These are phyloP conservation scores for Aspergillus ochraceoroseus DNA, from an alignment of 2,329 filamentous ascomycete genomes.

Conservation along the genomic window DNA sequence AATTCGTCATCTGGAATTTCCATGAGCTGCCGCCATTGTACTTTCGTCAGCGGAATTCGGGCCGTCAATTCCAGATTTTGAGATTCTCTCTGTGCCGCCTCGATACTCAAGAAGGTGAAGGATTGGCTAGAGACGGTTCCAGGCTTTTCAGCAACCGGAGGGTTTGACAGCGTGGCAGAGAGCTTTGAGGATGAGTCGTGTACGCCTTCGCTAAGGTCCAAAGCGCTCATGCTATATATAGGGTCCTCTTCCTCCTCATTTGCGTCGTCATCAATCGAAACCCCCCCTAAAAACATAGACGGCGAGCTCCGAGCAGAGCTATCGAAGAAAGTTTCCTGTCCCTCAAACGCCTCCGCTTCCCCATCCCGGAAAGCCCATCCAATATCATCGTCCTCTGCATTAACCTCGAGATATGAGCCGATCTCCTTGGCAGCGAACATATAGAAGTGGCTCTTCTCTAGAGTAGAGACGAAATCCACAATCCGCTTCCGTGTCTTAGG, in stretches of 20 bases:
- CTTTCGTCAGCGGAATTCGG: constrained; percentile 68
- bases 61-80: constrained; percentile 65
- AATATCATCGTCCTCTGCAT: constrained; percentile 82
- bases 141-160: constrained; percentile 38
- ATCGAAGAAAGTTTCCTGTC: constrained; percentile 40
- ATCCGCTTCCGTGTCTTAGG: constrained; percentile 66
- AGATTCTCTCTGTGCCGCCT: constrained; percentile 77
- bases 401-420: constrained; percentile 66
- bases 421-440: constrained; percentile 82
- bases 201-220: constrained; percentile 39
- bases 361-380: constrained; percentile 85
- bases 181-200: constrained; percentile 37
- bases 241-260: constrained; percentile 36
- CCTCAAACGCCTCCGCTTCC: constrained; percentile 46
- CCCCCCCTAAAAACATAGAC: constrained; percentile 29
- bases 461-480: constrained; percentile 66
- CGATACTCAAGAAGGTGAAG: constrained; percentile 44
- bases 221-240: constrained; percentile 37
- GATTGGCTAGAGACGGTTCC: constrained; percentile 42
- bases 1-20: constrained; percentile 77
- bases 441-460: constrained; percentile 77
- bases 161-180: constrained; percentile 38
- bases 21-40: constrained; percentile 88
- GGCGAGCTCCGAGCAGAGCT: constrained; percentile 42
- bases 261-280: constrained; percentile 22